phyloP scores from a whole-genome alignment of 2,329 filamentous ascomycete genomes.

The Clonostachys solani region DNA sequence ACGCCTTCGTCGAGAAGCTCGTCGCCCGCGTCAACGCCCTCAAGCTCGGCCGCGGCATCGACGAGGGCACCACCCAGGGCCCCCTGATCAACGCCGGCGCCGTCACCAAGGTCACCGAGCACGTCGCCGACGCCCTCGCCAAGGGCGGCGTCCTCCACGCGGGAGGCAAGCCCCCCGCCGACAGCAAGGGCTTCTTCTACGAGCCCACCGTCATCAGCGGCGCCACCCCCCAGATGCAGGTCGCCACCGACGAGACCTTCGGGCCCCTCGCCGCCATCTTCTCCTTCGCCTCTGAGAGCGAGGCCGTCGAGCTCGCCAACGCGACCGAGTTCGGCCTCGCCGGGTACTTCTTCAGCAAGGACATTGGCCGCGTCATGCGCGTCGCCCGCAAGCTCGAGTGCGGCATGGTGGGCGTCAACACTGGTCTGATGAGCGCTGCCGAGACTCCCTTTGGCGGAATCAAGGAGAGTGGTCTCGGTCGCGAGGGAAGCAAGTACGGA shows the following conservation, averaged over 20 bases:
- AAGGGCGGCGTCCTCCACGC: slow-evolving; percentile 55
- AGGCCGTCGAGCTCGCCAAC: slow-evolving; percentile 63
- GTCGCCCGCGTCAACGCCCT: slow-evolving; percentile 19
- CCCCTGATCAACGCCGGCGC: slow-evolving; percentile 61
- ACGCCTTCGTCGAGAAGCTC: slow-evolving; percentile 19
- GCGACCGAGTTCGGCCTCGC: slow-evolving; percentile 61
- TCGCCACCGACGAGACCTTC: slow-evolving; percentile 65
- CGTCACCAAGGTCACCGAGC: slow-evolving; percentile 54
- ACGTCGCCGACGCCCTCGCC: slow-evolving; percentile 60
- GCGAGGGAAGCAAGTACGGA: slow-evolving; percentile 38
- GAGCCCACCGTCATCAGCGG: slow-evolving; percentile 62
- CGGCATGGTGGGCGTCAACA: slow-evolving; percentile 14
- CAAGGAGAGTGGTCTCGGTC: slow-evolving; percentile 32
- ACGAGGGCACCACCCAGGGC: slow-evolving; percentile 17
- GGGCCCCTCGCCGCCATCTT: slow-evolving; percentile 65
- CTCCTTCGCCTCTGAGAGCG: slow-evolving; percentile 61
- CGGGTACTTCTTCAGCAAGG: slow-evolving; percentile 59
- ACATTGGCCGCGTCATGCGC: slow-evolving; percentile 23
- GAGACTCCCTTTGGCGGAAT: slow-evolving; percentile 35
- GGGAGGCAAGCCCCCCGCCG: slow-evolving; percentile 60
- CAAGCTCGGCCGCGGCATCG: slow-evolving; percentile 17
- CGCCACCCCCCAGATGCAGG: slow-evolving; percentile 59
- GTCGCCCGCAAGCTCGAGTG: slow-evolving; percentile 38
- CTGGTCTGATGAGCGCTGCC: slow-evolving; percentile 22
- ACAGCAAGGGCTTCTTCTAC: slow-evolving; percentile 62